Evolutionary conservation across 78 protist species (phyloP).

Genomic region (Paratrimastix pyriformis): DNA sequence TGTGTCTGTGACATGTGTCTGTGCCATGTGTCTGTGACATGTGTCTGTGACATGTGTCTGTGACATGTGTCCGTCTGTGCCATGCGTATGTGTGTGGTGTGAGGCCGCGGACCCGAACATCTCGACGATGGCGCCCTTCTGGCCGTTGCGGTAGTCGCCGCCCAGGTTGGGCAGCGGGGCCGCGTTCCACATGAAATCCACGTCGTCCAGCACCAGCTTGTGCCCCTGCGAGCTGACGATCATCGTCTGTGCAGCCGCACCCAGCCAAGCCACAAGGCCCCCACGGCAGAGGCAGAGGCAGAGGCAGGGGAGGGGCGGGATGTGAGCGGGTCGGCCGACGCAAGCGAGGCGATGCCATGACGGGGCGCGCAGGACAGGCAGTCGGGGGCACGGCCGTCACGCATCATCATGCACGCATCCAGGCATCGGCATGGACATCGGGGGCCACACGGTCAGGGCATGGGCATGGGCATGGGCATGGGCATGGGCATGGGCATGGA

Average conservation of each 20-base stretch:
- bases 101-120: no score
- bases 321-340: background rate
- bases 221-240: constrained; percentile 12
- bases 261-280: background rate
- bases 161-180: background rate
- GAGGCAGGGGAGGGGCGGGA: background rate
- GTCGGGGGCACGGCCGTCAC: no score
- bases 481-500: no score
- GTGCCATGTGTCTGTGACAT: no score
- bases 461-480: no score
- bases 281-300: background rate
- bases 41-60: background rate
- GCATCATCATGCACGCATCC: no score
- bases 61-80: background rate
- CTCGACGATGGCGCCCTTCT: constrained; percentile 57
- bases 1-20: no score
- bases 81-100: constrained; percentile 8
- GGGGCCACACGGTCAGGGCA: no score
- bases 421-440: no score
- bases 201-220: constrained; percentile 5
- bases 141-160: constrained; percentile 46
- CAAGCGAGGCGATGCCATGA: background rate
- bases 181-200: constrained; percentile 24
- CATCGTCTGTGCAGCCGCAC: background rate
- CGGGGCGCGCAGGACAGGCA: background rate